A percentile compares a stretch with the other conserved stretches of the same genome.
Evolutionary conservation across 2,329 filamentous ascomycete genomes (phyloP).

Genomic region (Colletotrichum sp.): DNA sequence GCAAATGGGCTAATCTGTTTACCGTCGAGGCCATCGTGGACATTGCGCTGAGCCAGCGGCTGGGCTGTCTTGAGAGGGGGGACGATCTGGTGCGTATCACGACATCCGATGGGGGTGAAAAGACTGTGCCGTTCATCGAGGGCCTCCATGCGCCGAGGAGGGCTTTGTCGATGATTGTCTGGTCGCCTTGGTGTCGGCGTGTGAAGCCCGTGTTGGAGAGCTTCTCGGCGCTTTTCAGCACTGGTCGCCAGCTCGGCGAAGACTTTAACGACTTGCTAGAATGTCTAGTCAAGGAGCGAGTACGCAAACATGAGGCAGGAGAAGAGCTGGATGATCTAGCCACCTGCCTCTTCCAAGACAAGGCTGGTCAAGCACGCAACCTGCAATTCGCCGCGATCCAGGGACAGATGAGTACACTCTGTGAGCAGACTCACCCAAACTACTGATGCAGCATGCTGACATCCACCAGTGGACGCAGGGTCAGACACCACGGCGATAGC

Average conservation of each 20-base stretch:
- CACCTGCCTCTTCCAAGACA: not conserved
- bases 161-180: slow-evolving; percentile 18
- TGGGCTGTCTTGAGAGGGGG: slow-evolving; percentile 56
- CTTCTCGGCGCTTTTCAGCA: not conserved
- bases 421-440: not conserved
- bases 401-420: slow-evolving; percentile 46
- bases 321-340: slow-evolving; percentile 53
- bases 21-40: slow-evolving; percentile 62
- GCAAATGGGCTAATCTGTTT: slow-evolving; percentile 59
- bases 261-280: not conserved
- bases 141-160: not conserved
- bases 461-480: slow-evolving; percentile 53
- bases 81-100: slow-evolving; percentile 49
- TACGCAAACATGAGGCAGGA: slow-evolving; percentile 31
- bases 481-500: slow-evolving; percentile 53
- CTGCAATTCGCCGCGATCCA: slow-evolving; percentile 63
- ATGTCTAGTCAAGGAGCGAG: not conserved
- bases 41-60: slow-evolving; percentile 54
- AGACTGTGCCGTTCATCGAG: not conserved
- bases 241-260: not conserved
- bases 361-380: slow-evolving; percentile 39
- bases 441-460: slow-evolving; percentile 27
- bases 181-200: slow-evolving; percentile 40
- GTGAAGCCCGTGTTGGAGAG: not conserved
- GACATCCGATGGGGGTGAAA: not conserved